Evolutionary conservation across 202 grass and related monocot genomes (phyloP).

Genomic region (Cymbopogon flexuosus): DNA sequence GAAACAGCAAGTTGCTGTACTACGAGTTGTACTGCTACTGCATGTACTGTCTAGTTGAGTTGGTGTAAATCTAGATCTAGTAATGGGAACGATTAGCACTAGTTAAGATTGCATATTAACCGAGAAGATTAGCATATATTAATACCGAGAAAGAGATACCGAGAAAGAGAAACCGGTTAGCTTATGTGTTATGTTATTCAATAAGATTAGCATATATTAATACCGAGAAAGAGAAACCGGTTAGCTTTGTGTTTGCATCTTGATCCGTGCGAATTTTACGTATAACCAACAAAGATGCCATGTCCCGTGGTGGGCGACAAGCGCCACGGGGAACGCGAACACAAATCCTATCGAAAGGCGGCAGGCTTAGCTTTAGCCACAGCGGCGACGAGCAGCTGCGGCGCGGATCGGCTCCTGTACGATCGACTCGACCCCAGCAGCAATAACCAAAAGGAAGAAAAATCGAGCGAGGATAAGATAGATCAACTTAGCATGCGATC

Average conservation of each 20-base stretch:
- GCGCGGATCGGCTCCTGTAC: constrained; percentile 17
- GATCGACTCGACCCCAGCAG: constrained; percentile 20
- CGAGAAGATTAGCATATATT: background rate
- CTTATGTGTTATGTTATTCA: background rate
- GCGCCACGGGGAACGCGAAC: background rate
- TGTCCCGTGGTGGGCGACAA: constrained; percentile 2
- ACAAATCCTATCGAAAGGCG: constrained; percentile 13
- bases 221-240: background rate
- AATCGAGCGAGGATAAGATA: background rate
- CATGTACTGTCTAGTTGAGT: constrained; percentile 6
- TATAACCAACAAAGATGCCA: background rate
- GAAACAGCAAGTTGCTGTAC: background rate
- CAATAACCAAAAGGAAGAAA: background rate
- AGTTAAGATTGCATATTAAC: background rate
- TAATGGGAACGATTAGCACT: background rate
- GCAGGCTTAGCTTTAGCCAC: background rate
- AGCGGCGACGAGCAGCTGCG: constrained; percentile 11
- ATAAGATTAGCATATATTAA: background rate
- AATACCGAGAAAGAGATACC: too few relatives aligned
- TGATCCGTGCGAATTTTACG: constrained; percentile 7
- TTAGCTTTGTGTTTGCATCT: background rate
- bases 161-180: background rate
- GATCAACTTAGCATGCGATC: constrained; percentile 8
- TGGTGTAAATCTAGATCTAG: constrained; percentile 8
- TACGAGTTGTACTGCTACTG: constrained; percentile 25